These are phyloP conservation scores for Tetramitus jugosus DNA, from an alignment of 208 protist genomes.

Conservation along the genomic window DNA sequence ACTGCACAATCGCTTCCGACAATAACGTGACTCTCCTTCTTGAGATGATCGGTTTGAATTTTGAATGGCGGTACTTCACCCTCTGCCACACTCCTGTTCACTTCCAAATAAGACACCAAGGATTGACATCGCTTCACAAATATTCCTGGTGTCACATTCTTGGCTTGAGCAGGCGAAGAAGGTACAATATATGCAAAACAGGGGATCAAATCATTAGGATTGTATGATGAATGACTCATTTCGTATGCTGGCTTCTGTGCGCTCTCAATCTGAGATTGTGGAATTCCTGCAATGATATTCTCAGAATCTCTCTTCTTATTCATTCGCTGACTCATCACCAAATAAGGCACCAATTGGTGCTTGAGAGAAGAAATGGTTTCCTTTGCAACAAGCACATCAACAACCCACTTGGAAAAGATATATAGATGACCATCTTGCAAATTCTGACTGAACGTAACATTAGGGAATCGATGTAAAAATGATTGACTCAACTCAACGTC, in stretches of 20 bases:
- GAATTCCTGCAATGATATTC: not conserved
- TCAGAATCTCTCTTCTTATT: not conserved
- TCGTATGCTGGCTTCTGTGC: slow-evolving; percentile 30
- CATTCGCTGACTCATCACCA: not conserved
- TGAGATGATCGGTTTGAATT: not conserved
- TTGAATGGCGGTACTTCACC: not conserved
- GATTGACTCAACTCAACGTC: not conserved
- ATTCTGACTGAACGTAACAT: slow-evolving; percentile 29
- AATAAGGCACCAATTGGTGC: not conserved
- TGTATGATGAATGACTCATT: slow-evolving; percentile 15
- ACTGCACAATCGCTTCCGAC: slow-evolving; percentile 49
- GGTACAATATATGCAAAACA: slow-evolving; percentile 13
- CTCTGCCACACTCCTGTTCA: not conserved
- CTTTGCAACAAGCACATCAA: slow-evolving; percentile 31
- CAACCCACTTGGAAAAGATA: slow-evolving; percentile 44
- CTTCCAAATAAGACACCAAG: not conserved
- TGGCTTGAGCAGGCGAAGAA: not conserved
- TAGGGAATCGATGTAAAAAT: not conserved
- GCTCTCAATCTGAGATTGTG: not conserved
- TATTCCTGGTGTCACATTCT: not conserved
- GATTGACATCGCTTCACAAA: not conserved
- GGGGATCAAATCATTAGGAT: not conserved
- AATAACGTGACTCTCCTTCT: not conserved
- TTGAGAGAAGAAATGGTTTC: slow-evolving; percentile 31
- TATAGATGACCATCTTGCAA: slow-evolving; percentile 48